Conservation (phyloP, 2,329 filamentous ascomycete genomes). For the Ilyonectria sp. region DNA sequence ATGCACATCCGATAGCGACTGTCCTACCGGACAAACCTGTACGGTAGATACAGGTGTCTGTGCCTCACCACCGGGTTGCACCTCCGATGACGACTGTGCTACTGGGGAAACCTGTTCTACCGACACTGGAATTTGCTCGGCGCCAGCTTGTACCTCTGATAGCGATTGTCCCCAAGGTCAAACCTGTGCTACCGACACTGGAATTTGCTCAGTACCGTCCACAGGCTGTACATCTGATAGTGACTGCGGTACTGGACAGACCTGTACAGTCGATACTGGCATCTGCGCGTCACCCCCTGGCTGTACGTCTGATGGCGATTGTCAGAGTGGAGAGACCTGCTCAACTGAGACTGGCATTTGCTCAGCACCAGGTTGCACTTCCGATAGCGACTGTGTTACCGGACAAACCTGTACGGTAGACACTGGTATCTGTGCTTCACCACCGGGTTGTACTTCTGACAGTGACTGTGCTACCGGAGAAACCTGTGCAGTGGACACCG, state of each 20-base stretch:
- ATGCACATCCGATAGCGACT: too few species aligned
- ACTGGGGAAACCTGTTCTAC: too few species aligned
- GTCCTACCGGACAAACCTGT: too few species aligned
- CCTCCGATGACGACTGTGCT: too few species aligned
- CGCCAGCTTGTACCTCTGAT: too few species aligned
- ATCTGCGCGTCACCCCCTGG: not conserved
- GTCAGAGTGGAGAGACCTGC: not conserved
- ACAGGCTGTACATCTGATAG: not conserved
- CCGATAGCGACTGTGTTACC: not conserved
- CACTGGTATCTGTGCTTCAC: not conserved
- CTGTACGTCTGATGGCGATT: not conserved
- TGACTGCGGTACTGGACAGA: slow-evolving; percentile 2
- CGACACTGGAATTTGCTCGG: too few species aligned
- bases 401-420: slow-evolving; percentile 1
- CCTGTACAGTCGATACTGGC: not conserved
- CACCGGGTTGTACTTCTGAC: not conserved
- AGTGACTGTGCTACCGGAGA: not conserved
- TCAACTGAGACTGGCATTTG: not conserved
- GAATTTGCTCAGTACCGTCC: too few species aligned
- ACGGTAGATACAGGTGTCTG: too few species aligned
- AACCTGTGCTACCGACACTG: too few species aligned
- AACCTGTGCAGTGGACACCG: not conserved
- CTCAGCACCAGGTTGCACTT: not conserved
- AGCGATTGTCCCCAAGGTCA: too few species aligned
- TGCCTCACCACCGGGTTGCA: too few species aligned